Base-by-base conservation (phyloP, 2,329 filamentous ascomycete species). In the Trichoderma sp. region DNA sequence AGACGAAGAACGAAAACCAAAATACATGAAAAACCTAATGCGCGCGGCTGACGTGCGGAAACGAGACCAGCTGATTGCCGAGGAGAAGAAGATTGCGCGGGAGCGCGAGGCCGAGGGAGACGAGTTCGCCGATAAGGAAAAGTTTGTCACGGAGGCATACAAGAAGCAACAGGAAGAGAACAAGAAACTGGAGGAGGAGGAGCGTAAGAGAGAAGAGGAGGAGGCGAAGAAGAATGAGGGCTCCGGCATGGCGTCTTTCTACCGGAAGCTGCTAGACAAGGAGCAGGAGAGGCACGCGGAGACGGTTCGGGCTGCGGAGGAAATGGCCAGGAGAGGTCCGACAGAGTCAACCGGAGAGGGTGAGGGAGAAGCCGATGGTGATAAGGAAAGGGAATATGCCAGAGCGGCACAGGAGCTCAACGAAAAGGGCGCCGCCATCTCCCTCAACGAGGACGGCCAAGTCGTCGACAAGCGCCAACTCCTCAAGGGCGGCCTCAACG, bases 391-490 rank as follows among this genome's bases (percentile, higher is more conserved):
- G 76, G 82, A 83, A 0, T 88, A 89, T 19, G 85, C 85, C 2
- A 86, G 93, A 37, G 74, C 89, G n/a, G 90, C 90, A 5, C 84
- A 82, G 57, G 89, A 92, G 73, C 84, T 93, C 63, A 90, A 89
- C 64, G 84, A 86, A 45, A 87, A 83, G 70, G 87, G 81, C 70
- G 88, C 80, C 0, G 80, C 82, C 4, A 85, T 95, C 45, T 85
- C 88, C 8, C 79, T 94, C 73, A 94, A 94, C 73, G 92, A 95
- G 70, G 92, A 95, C 45, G 92, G 92, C 0, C 88, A 94, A 75
- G 89, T 95, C 2, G 90, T 92, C 29, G 92, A 96, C 76, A 94
- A 93, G 81, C 84, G 92, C n/a, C 89, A 95, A 76, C 82, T 95
- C 9, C 84, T 96, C 7, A 85, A 82, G 56, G 90, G 91, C 7